Percentiles rank a stretch among this genome's conserved stretches.
Conservation (phyloP, 2,329 filamentous ascomycete species). For the Raffaelea ambrosiae region DNA sequence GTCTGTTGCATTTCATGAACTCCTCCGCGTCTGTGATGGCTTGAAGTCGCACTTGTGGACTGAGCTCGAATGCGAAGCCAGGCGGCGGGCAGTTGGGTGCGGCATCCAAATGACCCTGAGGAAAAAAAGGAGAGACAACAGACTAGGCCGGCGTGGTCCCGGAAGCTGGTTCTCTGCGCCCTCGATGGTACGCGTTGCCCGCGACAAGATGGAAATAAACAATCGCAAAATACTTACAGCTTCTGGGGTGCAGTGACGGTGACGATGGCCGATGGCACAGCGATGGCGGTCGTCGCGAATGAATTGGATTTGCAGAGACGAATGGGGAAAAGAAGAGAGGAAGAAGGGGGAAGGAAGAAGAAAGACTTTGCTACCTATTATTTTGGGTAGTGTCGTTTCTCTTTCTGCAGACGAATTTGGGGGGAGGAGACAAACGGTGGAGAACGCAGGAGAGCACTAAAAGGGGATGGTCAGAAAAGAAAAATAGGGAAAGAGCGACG, state of each 20-base stretch:
- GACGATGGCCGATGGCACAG: not conserved
- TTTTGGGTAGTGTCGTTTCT: not conserved
- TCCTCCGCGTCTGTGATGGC: too few species aligned
- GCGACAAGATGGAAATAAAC: too few species aligned
- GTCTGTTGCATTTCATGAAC: too few species aligned
- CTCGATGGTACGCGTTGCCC: too few species aligned
- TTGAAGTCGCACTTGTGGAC: too few species aligned
- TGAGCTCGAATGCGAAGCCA: too few species aligned
- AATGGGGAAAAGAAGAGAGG: not conserved
- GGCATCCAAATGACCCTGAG: too few species aligned
- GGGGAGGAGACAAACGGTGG: slow-evolving; percentile 1
- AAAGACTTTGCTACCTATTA: too few species aligned
- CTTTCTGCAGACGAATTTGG: not conserved
- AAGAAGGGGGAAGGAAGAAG: not conserved
- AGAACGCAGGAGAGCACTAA: slow-evolving; percentile 5
- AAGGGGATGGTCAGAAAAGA: slow-evolving; percentile 8
- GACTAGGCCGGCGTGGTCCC: too few species aligned
- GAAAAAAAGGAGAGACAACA: not conserved
- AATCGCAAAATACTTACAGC: not conserved
- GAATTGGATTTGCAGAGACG: not conserved
- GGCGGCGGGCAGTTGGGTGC: too few species aligned
- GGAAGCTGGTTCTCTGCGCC: too few species aligned
- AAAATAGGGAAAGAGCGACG: not conserved
- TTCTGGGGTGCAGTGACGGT: not conserved
- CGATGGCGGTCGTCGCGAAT: not conserved